Percentiles rank a stretch among this genome's conserved stretches.
Conservation (phyloP, 768 basidiomycete species). For the Hypsizygus marmoreus region DNA sequence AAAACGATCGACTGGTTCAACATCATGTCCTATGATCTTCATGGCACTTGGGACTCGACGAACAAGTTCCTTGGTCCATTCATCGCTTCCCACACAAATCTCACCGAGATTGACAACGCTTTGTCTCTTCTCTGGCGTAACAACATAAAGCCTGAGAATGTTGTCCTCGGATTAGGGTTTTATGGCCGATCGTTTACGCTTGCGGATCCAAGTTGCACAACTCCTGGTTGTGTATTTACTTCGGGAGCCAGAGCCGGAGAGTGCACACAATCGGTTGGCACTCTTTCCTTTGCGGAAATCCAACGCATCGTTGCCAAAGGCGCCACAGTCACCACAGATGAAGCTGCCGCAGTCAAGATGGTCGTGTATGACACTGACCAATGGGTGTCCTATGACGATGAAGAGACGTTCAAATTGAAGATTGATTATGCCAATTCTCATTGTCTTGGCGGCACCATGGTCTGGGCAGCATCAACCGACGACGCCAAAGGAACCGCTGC, state of each 20-base stretch:
- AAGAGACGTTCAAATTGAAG: conserved; percentile 19
- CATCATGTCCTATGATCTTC: conserved; percentile 22
- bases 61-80: conserved; percentile 4
- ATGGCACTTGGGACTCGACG: conserved; percentile 21
- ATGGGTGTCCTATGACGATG: conserved; percentile 23
- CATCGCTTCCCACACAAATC: conserved; percentile 20
- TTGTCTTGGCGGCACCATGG: conserved; percentile 21
- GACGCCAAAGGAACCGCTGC: conserved; percentile 8
- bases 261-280: conserved; percentile 17
- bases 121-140: conserved; percentile 5
- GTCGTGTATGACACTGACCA: conserved; percentile 13
- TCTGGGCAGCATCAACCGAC: conserved; percentile 11
- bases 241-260: conserved; percentile 12
- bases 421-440: conserved; percentile 18
- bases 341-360: conserved; percentile 16
- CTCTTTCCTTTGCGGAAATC: conserved; percentile 21
- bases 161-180: conserved; percentile 20
- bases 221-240: conserved; percentile 14
- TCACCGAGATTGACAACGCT: conserved; percentile 20
- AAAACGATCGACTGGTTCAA: conserved; percentile 20
- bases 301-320: too few species aligned
- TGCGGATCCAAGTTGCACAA: conserved; percentile 9
- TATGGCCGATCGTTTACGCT: conserved; percentile 20
- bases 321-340: conserved; percentile 10
- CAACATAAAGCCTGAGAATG: neutral